Percentiles rank a stretch among this genome's conserved stretches.
Conservation (phyloP, 2,329 filamentous ascomycete genomes). For the Blastomyces percursus region DNA sequence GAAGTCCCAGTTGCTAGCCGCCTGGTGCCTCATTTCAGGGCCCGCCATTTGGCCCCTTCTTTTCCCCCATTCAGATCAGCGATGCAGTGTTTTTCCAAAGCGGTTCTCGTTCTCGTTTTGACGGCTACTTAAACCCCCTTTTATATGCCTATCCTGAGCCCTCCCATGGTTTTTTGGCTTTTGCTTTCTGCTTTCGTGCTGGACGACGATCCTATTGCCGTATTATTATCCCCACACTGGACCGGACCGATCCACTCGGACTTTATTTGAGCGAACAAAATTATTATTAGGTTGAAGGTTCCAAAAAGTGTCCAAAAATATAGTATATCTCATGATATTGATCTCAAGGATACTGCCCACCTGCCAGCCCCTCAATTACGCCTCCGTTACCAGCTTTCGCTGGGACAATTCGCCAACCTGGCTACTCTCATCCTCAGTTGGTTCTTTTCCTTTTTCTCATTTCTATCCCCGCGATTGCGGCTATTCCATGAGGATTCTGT, state of each 20-base stretch:
- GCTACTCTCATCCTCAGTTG: slow-evolving; percentile 5
- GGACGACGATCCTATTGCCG: background rate
- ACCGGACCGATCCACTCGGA: background rate
- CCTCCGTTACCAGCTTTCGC: background rate
- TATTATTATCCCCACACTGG: background rate
- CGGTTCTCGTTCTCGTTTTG: background rate
- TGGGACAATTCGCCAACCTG: slow-evolving; percentile 3
- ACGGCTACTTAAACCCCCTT: background rate
- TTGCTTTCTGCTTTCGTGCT: background rate
- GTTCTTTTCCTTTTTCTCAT: slow-evolving; percentile 10
- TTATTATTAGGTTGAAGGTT: background rate
- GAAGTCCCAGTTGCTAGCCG: background rate
- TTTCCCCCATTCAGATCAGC: background rate
- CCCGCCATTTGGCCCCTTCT: background rate
- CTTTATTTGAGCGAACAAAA: background rate
- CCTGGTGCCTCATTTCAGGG: background rate
- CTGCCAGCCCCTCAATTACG: background rate
- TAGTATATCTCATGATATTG: background rate
- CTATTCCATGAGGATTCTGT: slow-evolving; percentile 10
- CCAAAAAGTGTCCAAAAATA: background rate
- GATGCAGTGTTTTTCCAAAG: background rate
- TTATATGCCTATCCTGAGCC: background rate
- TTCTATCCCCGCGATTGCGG: slow-evolving; percentile 1
- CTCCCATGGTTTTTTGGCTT: background rate
- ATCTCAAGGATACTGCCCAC: background rate